Percentiles rank a stretch among this genome's conserved stretches.
Evolutionary conservation across 306 rosid genomes (phyloP).

Genomic region (Medicago truncatula): DNA sequence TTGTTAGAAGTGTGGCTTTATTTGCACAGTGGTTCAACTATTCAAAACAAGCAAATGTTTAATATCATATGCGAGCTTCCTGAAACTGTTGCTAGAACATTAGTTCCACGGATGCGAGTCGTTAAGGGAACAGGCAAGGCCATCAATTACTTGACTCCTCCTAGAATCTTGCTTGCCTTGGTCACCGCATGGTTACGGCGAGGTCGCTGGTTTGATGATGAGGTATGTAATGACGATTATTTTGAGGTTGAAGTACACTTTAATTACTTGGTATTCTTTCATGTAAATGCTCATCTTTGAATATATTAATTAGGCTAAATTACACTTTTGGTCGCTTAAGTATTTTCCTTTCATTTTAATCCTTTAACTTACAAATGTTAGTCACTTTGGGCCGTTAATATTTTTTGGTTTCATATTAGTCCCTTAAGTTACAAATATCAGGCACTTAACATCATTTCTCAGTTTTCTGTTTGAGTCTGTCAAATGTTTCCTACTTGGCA

Average conservation of each 20-base stretch:
- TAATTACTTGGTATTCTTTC: neutral
- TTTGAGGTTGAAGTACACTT: neutral
- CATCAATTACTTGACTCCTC: constrained; percentile 91
- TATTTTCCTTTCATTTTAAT: too few relatives aligned
- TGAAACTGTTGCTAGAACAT: constrained; percentile 93
- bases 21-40: constrained; percentile 78
- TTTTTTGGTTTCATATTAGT: too few relatives aligned
- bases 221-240: constrained; percentile 69
- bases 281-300: neutral
- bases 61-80: constrained; percentile 96
- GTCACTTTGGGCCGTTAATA: too few relatives aligned
- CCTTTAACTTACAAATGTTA: too few relatives aligned
- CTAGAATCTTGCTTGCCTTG: constrained; percentile 87
- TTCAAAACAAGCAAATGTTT: constrained; percentile 82
- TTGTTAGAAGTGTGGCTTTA: constrained; percentile 37
- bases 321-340: too few relatives aligned
- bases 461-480: too few relatives aligned
- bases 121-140: constrained; percentile 92
- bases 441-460: too few relatives aligned
- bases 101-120: constrained; percentile 94
- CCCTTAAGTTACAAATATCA: too few relatives aligned
- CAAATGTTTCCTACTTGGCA: too few relatives aligned
- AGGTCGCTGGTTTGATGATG: constrained; percentile 94
- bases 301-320: too few relatives aligned
- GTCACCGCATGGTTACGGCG: constrained; percentile 92